Conservation (phyloP, 2,329 filamentous ascomycete species). For the Capronia americana region DNA sequence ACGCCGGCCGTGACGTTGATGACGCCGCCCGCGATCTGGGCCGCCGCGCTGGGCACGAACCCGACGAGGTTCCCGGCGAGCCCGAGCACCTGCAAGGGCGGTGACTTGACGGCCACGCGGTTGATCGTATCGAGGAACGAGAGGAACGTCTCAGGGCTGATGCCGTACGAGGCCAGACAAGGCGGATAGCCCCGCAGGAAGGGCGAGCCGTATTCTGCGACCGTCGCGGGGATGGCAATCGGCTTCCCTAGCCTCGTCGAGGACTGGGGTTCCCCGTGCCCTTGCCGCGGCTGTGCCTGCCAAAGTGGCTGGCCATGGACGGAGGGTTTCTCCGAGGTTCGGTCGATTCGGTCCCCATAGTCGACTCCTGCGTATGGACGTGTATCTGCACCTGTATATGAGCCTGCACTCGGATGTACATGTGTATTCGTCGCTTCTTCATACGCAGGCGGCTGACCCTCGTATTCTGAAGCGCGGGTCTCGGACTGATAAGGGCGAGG, state of each 20-base stretch:
- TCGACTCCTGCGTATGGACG: neutral
- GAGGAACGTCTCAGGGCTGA: constrained; percentile 52
- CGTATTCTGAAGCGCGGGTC: too few relatives aligned
- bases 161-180: constrained; percentile 50
- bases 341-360: neutral
- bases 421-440: neutral
- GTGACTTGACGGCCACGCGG: constrained; percentile 39
- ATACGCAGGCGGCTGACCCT: neutral
- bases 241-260: constrained; percentile 11
- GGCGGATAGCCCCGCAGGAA: constrained; percentile 29
- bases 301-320: neutral
- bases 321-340: neutral
- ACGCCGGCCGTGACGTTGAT: constrained; percentile 41
- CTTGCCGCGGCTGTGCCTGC: neutral
- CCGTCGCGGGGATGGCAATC: constrained; percentile 24
- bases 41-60: constrained; percentile 39
- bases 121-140: constrained; percentile 42
- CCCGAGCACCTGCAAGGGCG: constrained; percentile 42
- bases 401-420: too few relatives aligned
- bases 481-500: neutral
- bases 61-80: constrained; percentile 41
- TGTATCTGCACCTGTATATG: too few relatives aligned
- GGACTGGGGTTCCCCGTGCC: neutral
- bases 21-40: constrained; percentile 39
- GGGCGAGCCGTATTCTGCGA: constrained; percentile 10